These are phyloP conservation scores for Eucalyptus coolabah DNA, from an alignment of 345 rosid species.

Conservation along the genomic window DNA sequence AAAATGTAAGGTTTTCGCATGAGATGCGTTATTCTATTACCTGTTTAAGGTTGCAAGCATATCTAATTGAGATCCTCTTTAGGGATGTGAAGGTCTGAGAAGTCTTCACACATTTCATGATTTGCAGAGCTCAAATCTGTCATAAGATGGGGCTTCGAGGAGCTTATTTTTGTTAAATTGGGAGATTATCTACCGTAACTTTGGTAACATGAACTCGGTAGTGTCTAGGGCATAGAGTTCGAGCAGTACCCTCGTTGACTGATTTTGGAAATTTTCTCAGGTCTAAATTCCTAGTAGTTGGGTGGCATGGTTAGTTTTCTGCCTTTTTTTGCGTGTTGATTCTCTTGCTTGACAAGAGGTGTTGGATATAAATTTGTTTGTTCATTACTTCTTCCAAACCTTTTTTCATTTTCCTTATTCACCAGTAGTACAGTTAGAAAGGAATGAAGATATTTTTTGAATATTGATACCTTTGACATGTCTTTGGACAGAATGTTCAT, in stretches of 20 bases:
- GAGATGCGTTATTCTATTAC: background rate
- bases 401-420: background rate
- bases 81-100: background rate
- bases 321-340: background rate
- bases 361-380: background rate
- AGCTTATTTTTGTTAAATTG: background rate
- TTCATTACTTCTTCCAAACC: background rate
- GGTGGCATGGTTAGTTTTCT: background rate
- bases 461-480: background rate
- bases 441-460: too few relatives aligned
- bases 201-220: background rate
- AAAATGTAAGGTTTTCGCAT: constrained; percentile 30
- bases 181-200: background rate
- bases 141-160: background rate
- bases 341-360: background rate
- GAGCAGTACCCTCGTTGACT: background rate
- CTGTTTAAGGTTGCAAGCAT: background rate
- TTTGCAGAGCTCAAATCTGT: background rate
- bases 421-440: too few relatives aligned
- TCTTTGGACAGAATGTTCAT: background rate
- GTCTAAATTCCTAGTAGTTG: background rate
- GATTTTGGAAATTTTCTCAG: background rate
- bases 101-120: background rate
- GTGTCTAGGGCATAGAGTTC: background rate
- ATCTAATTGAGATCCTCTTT: background rate